Percentiles rank a stretch among this genome's conserved stretches.
These are phyloP conservation scores for Cucumis melo DNA, from an alignment of 306 rosid genomes.

Conservation along the genomic window DNA sequence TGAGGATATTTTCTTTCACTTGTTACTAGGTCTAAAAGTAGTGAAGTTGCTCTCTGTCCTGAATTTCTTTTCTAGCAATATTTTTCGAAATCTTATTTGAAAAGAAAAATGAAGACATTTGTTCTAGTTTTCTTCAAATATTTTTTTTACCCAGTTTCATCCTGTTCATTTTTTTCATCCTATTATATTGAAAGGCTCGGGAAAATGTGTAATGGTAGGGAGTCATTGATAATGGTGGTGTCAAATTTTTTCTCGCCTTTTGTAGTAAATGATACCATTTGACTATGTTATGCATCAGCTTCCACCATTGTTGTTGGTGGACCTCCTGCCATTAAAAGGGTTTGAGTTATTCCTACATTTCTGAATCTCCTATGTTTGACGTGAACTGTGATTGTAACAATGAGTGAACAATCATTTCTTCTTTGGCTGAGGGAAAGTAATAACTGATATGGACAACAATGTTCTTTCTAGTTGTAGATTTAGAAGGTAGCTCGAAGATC, in stretches of 20 bases:
- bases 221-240: background rate
- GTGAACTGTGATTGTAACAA: background rate
- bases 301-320: background rate
- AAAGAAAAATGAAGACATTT: background rate
- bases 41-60: background rate
- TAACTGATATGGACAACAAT: background rate
- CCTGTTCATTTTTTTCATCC: background rate
- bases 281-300: background rate
- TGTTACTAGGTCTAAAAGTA: background rate
- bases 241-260: background rate
- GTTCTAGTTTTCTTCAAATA: background rate
- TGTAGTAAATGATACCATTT: background rate
- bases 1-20: background rate
- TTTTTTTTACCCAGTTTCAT: background rate
- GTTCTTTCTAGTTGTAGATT: background rate
- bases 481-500: background rate
- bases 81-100: background rate
- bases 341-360: background rate
- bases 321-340: background rate
- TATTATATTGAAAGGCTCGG: background rate
- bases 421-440: background rate
- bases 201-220: background rate
- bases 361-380: background rate
- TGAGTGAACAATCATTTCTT: background rate
- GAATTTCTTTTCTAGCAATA: background rate